Base-by-base conservation (phyloP, 164 flowering plant species). In the Tetrastigma voinierianum region DNA sequence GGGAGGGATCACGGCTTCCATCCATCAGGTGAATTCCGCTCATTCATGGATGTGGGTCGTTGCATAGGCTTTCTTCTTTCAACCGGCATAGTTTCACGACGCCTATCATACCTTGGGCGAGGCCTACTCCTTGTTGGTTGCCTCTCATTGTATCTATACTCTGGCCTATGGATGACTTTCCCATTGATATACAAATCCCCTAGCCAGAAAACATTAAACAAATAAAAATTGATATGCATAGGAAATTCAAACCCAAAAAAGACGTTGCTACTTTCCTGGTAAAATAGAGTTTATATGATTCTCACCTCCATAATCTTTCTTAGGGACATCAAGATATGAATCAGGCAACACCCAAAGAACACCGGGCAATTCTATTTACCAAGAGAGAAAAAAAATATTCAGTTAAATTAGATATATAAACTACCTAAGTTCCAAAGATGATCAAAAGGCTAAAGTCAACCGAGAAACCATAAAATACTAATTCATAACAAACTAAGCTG, bases 331-430 rank as follows among this genome's bases (percentile, higher is more conserved):
- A 15, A 90, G 91, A 77, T 95, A 95, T 15, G 98, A 95, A 79
- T 95, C 99, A 25, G 98, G 98, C 72, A 95, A 74, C 9, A 95
- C 98, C 98, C 98, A 95, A 23, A 91, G 87, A 65, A 92, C 98
- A 53, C 89, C 96, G 51, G 99, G 97, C 64, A 82, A 64, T 56
- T 72, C 99, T 95, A 71, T 73, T 43, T 49, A 74, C 52, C 32
- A 19, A 54, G 20, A 59, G n/a, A n/a, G n/a, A 58, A 64, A 47
- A 17, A 49, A 32, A 32, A 3, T 32, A 32, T 3, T 32, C 6
- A 32, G 40, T 32, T 32, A 32, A 32, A 32, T 32, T 32, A 3
- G 40, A 32, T 4, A 32, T 10, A 17, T 45, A 14, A 21, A 0
- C 10, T 14, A 57, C 12, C 40, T 32, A 32, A 4, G 40, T 32